phyloP scores from a whole-genome alignment of 1,139 yeast genomes.

The Kluyveromyces marxianus region DNA sequence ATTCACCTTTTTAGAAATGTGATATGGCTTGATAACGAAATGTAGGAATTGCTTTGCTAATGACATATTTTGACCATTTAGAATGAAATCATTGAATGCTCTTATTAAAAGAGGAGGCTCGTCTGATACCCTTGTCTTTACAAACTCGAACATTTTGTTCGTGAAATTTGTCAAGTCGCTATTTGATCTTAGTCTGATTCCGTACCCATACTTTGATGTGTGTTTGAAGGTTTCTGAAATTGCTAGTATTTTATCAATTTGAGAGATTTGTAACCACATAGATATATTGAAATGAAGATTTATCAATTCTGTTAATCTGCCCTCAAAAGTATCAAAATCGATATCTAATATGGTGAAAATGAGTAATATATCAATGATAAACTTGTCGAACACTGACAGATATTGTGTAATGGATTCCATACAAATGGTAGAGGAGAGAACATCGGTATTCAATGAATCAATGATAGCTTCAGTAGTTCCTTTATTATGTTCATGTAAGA shows the following conservation, averaged over 20 bases:
- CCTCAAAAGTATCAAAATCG: conserved; percentile 17
- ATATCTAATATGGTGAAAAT: conserved; percentile 26
- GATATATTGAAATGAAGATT: conserved; percentile 24
- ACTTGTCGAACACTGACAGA: conserved; percentile 19
- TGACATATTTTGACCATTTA: conserved; percentile 9
- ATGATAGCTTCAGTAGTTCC: conserved; percentile 11
- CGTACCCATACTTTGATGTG: conserved; percentile 20
- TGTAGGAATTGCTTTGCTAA: conserved; percentile 12
- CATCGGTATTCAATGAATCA: conserved; percentile 17
- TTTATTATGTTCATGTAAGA: conserved; percentile 21
- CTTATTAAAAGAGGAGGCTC: conserved; percentile 18
- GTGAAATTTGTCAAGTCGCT: conserved; percentile 20
- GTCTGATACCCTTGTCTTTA: conserved; percentile 14
- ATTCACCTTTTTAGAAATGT: conserved; percentile 14
- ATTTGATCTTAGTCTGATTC: conserved; percentile 20
- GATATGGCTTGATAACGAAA: conserved; percentile 17
- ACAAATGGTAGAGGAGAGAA: conserved; percentile 14
- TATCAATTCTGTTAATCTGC: conserved; percentile 18
- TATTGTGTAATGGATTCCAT: conserved; percentile 23
- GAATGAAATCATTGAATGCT: conserved; percentile 16
- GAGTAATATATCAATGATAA: conserved; percentile 21
- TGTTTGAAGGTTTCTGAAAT: conserved; percentile 16
- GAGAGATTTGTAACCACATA: conserved; percentile 20
- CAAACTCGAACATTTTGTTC: conserved; percentile 12
- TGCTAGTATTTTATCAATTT: conserved; percentile 18